Conservation (phyloP, 2,329 filamentous ascomycete genomes). For the Biscogniauxia mediterranea region DNA sequence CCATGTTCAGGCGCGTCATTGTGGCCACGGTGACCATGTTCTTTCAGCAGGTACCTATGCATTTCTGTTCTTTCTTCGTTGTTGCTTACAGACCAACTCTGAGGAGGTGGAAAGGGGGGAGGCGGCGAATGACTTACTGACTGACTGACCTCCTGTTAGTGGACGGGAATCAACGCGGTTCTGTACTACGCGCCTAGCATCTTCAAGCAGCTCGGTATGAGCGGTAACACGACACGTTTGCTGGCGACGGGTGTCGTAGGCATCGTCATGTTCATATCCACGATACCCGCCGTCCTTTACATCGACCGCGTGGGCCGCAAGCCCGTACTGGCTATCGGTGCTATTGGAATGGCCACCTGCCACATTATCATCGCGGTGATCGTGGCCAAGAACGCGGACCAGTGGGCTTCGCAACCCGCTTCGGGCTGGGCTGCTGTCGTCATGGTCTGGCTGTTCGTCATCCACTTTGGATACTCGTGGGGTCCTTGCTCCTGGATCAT, state of each 20-base stretch:
- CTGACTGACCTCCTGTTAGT: constrained; percentile 19
- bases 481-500: constrained; percentile 74
- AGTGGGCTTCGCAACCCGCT: constrained; percentile 54
- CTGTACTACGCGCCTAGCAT: constrained; percentile 71
- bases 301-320: constrained; percentile 64
- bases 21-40: constrained; percentile 64
- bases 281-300: constrained; percentile 64
- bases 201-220: constrained; percentile 64
- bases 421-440: constrained; percentile 68
- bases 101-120: too few relatives aligned
- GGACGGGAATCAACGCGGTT: constrained; percentile 54
- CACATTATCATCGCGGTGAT: constrained; percentile 72
- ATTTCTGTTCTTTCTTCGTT: too few relatives aligned
- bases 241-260: constrained; percentile 71
- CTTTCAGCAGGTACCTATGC: constrained; percentile 49
- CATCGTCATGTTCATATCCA: constrained; percentile 67
- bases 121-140: too few relatives aligned
- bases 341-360: constrained; percentile 67
- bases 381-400: constrained; percentile 59
- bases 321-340: constrained; percentile 60
- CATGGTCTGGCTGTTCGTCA: constrained; percentile 73
- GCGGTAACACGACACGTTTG: constrained; percentile 49
- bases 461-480: constrained; percentile 76
- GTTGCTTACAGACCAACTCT: too few relatives aligned
- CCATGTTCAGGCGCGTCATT: constrained; percentile 66